Percentiles rank a stretch among this genome's conserved stretches.
phyloP scores from a whole-genome alignment of 495 filamentous ascomycete genomes.

The Aspergillus indologenus region DNA sequence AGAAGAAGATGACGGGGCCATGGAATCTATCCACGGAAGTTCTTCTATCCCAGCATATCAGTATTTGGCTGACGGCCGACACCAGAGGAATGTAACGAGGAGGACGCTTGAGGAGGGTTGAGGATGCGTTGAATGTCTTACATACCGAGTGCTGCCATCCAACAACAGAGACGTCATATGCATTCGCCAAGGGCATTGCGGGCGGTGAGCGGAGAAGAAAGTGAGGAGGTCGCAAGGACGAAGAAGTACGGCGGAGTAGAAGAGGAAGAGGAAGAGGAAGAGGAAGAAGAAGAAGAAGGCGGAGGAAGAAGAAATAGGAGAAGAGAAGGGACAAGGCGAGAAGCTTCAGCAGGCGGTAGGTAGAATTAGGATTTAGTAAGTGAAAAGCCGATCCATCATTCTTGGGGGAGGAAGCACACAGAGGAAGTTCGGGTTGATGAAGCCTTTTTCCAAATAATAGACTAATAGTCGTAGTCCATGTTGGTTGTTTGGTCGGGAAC shows the following conservation, averaged over 20 bases:
- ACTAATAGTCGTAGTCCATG: too few relatives aligned
- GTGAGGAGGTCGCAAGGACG: not conserved
- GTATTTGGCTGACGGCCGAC: constrained; percentile 11
- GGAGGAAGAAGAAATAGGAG: constrained; percentile 9
- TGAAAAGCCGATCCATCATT: not conserved
- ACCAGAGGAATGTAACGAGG: constrained; percentile 2
- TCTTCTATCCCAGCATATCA: constrained; percentile 41
- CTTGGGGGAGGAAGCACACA: constrained; percentile 14
- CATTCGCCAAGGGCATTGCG: constrained; percentile 32
- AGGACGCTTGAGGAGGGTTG: constrained; percentile 2
- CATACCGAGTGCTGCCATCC: constrained; percentile 64
- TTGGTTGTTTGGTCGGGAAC: constrained; percentile 16
- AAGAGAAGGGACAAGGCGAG: constrained; percentile 13
- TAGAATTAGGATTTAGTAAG: too few relatives aligned
- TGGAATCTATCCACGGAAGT: constrained; percentile 63
- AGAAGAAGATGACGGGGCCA: constrained; percentile 45
- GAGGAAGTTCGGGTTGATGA: constrained; percentile 8
- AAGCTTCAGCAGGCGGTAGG: constrained; percentile 8
- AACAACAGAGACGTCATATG: constrained; percentile 50
- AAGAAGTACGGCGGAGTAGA: too few relatives aligned
- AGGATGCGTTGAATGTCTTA: constrained; percentile 9
- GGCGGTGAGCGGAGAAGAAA: constrained; percentile 18
- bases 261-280: constrained; percentile 8
- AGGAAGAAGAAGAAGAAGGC: constrained; percentile 8
- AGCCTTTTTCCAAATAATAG: constrained; percentile 19